Conservation (phyloP, 352 stramenopile genomes). For the Phytophthora sojae region DNA sequence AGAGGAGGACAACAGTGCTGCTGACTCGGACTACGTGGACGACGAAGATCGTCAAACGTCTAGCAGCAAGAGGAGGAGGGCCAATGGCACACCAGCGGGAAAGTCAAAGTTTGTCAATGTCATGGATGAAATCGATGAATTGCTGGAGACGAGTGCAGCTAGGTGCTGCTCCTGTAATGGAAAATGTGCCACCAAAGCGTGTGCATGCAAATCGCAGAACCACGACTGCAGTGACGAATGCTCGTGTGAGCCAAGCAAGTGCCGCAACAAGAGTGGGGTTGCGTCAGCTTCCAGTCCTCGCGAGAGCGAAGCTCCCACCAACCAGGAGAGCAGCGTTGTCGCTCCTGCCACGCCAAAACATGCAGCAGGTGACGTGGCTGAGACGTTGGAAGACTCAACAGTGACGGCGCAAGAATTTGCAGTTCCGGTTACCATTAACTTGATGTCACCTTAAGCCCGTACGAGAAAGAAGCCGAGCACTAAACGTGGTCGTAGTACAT, state of each 20-base stretch:
- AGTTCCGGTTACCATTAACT: constrained; percentile 2
- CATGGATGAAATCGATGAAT: constrained; percentile 68
- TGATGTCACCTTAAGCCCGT: constrained; percentile 8
- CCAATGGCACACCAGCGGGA: neutral
- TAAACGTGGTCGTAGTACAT: no score
- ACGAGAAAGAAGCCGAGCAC: neutral
- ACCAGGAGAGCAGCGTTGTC: neutral
- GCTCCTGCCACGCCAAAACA: constrained; percentile 12
- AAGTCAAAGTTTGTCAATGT: constrained; percentile 21
- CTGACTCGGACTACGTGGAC: constrained; percentile 78
- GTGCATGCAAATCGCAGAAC: constrained; percentile 62
- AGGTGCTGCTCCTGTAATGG: constrained; percentile 71
- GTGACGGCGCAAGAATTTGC: neutral
- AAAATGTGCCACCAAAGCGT: constrained; percentile 81
- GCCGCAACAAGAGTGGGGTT: constrained; percentile 47
- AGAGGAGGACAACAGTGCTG: constrained; percentile 58
- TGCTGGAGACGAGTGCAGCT: constrained; percentile 45
- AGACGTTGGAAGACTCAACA: neutral
- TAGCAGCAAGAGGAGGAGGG: constrained; percentile 14
- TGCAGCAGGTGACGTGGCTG: neutral
- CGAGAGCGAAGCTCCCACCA: neutral
- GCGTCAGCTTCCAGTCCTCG: neutral
- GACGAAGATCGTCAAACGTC: constrained; percentile 34
- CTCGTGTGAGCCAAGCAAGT: constrained; percentile 65
- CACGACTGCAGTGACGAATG: constrained; percentile 55